Percentiles rank a stretch among this genome's conserved stretches.
These are phyloP conservation scores for Afroboletus lepidellus DNA, from an alignment of 1,284 basidiomycete genomes.

Conservation along the genomic window DNA sequence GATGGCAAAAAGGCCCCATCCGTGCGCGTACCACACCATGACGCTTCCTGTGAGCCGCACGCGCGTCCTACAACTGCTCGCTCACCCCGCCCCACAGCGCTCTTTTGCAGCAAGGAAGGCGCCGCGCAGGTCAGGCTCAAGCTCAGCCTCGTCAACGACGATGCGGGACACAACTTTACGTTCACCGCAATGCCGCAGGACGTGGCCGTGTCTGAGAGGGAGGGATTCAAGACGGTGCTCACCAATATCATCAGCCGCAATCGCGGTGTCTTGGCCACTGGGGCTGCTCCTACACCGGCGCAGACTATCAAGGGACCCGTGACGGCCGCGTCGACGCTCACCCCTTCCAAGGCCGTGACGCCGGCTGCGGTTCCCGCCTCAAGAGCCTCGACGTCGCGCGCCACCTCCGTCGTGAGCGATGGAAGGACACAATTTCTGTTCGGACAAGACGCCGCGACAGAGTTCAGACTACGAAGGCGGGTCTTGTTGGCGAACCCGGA, in stretches of 20 bases:
- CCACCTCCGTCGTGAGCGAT: conserved; percentile 60
- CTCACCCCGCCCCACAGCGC: conserved; percentile 42
- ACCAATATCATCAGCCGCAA: conserved; percentile 73
- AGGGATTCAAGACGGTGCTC: conserved; percentile 76
- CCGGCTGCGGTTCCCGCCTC: conserved; percentile 29
- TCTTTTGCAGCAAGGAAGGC: conserved; percentile 82
- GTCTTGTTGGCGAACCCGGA: conserved; percentile 78
- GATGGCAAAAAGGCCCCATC: conserved; percentile 60
- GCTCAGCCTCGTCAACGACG: conserved; percentile 61
- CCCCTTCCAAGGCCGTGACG: conserved; percentile 31
- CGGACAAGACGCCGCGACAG: conserved; percentile 56
- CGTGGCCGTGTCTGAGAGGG: conserved; percentile 63
- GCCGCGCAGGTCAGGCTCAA: conserved; percentile 75
- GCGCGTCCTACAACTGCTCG: not conserved
- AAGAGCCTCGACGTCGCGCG: conserved; percentile 49
- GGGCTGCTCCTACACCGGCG: conserved; percentile 16
- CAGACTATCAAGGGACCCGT: conserved; percentile 31
- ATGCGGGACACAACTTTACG: conserved; percentile 75
- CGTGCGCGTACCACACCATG: conserved; percentile 58
- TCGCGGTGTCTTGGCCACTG: conserved; percentile 32
- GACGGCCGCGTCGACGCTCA: conserved; percentile 23
- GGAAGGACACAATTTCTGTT: conserved; percentile 53
- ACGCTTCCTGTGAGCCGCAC: conserved; percentile 57
- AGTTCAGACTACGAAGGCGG: conserved; percentile 73
- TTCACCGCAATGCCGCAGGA: conserved; percentile 62